Evolutionary conservation across 306 rosid species (phyloP).

Genomic region (Inga leiocalycina): DNA sequence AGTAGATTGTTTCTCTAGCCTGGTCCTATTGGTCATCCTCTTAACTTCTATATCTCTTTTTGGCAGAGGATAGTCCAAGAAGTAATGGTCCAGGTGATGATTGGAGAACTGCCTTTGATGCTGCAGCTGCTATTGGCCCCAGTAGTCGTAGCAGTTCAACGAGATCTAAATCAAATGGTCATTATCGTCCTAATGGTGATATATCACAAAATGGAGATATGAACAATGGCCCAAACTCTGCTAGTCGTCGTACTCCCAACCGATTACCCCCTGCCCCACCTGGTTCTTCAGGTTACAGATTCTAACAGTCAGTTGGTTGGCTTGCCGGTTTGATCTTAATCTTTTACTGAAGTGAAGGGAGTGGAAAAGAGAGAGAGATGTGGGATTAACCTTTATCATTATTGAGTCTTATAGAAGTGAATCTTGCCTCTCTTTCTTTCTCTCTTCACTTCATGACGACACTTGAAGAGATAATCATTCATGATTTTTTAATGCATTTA

Average conservation of each 20-base stretch:
- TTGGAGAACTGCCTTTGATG: constrained; percentile 91
- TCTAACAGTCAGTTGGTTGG: constrained; percentile 44
- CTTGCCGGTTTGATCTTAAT: background rate
- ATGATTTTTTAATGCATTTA: constrained; percentile 46
- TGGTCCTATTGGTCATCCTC: background rate
- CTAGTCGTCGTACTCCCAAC: constrained; percentile 88
- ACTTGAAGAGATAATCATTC: constrained; percentile 26
- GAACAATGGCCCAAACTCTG: constrained; percentile 65
- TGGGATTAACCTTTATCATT: background rate
- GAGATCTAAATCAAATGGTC: constrained; percentile 81
- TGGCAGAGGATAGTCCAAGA: constrained; percentile 85
- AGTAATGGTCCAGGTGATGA: constrained; percentile 76
- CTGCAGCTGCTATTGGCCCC: constrained; percentile 73
- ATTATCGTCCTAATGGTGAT: constrained; percentile 72
- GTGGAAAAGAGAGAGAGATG: background rate
- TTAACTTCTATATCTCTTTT: constrained; percentile 13
- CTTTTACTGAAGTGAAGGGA: background rate
- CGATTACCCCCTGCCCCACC: constrained; percentile 90
- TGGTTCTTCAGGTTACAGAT: constrained; percentile 76
- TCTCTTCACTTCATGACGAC: background rate
- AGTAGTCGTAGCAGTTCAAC: constrained; percentile 46
- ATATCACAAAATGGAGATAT: constrained; percentile 84
- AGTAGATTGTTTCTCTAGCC: background rate
- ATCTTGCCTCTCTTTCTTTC: background rate
- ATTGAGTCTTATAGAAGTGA: background rate